Base-by-base conservation (phyloP, 2,329 filamentous ascomycete species). In the Hypoxylon rubiginosum region DNA sequence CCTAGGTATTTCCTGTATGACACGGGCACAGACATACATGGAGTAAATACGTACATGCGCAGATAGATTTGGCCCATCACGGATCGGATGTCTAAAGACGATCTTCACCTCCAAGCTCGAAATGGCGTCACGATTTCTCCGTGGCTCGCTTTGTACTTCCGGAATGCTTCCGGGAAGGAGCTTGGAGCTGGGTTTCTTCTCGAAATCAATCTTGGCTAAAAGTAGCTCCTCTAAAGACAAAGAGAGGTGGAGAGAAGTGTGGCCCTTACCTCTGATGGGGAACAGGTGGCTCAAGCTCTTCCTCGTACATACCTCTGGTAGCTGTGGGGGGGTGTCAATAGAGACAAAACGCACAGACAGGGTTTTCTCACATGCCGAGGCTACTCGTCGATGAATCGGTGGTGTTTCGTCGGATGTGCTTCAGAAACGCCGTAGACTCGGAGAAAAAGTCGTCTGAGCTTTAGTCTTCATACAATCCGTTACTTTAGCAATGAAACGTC, bases 71-170 rank as follows among this genome's bases (percentile, higher is more conserved):
- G 11, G 30, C n/a, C 34, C n/a, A 48, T 24, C 39, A 34, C 32
- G n/a, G 34, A 50, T 39, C 34, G 34, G 41, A 51, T 60, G 21
- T 52, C 28, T 17, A 59, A 56, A 56, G 51, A 50, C 55, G 15
- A 39, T 41, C 46, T 11, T 57, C 54, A 28, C 7, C 41, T 62
- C 43, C 39, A 43, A 48, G 13, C 15, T 32, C 24, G 30, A 57
- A 45, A 60, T 59, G 56, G 64, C 64, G 59, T 67, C 26, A 63
- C 41, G 48, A 52, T 60, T 54, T 59, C 41, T 52, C 65, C 54
- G 50, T 34, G 21, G 21, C 43, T 54, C 11, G 17, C 17, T 54
- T 21, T 36, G 32, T 28, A 46, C 28, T 34, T 45, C 54, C 46
- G 61, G 64, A 54, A 54, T 8, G n/a, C 50, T 62, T 46, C 54